Evolutionary conservation across 192 early-diverging fungal species (phyloP).

Genomic region (Irineochytrium annulatum): DNA sequence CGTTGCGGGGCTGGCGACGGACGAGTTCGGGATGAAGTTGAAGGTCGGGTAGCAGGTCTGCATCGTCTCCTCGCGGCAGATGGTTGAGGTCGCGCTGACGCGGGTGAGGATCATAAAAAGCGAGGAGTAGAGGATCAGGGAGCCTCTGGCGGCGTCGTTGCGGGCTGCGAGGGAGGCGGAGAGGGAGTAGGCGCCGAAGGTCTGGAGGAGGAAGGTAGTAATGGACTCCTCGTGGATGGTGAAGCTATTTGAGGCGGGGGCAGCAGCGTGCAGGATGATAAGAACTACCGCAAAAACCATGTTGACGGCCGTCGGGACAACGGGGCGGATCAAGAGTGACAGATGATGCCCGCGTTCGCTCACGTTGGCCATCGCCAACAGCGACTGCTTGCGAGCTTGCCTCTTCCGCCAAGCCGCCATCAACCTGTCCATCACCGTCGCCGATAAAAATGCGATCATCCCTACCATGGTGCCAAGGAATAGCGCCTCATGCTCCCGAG

Average conservation of each 20-base stretch:
- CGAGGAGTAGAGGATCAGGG: constrained; percentile 15
- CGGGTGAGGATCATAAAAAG: constrained; percentile 50
- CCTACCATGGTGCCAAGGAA: constrained; percentile 27
- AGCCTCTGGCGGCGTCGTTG: constrained; percentile 7
- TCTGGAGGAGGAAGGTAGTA: constrained; percentile 61
- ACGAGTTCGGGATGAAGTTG: constrained; percentile 57
- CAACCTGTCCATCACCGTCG: constrained; percentile 1
- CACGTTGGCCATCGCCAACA: too few relatives aligned
- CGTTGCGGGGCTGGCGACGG: constrained; percentile 41
- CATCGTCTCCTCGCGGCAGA: constrained; percentile 78
- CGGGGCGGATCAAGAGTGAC: not conserved
- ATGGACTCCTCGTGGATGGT: constrained; percentile 83
- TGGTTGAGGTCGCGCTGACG: constrained; percentile 55
- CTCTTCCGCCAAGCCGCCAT: too few relatives aligned
- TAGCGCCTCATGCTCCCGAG: constrained; percentile 24
- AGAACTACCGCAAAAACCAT: constrained; percentile 28
- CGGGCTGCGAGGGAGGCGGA: constrained; percentile 19
- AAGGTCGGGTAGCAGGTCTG: constrained; percentile 82
- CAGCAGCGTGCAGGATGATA: constrained; percentile 53
- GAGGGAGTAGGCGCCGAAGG: constrained; percentile 51
- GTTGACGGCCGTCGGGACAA: not conserved
- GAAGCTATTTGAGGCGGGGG: constrained; percentile 85
- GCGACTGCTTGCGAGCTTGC: too few relatives aligned
- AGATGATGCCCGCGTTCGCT: too few relatives aligned
- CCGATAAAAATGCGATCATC: constrained; percentile 2